Percentiles rank a stretch among this genome's conserved stretches.
phyloP scores from a whole-genome alignment of 768 basidiomycete genomes.

The Hirschioporus abietinus region DNA sequence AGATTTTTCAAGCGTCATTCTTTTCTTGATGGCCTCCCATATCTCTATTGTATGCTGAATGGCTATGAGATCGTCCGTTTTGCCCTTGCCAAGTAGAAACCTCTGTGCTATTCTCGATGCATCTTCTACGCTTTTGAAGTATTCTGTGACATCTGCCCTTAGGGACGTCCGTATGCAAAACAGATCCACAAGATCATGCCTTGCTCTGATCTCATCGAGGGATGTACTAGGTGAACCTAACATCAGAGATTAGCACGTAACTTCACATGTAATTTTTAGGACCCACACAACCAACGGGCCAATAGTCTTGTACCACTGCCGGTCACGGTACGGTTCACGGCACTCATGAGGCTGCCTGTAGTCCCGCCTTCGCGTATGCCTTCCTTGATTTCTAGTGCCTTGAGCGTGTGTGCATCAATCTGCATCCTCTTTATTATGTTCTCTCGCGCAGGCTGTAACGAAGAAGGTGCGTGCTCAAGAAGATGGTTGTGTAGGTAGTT shows the following conservation, averaged over 20 bases:
- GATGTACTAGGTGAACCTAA: conserved; percentile 85
- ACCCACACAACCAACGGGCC: conserved; percentile 71
- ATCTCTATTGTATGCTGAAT: conserved; percentile 56
- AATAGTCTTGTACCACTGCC: conserved; percentile 73
- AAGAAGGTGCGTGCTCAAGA: conserved; percentile 70
- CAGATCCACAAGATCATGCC: conserved; percentile 73
- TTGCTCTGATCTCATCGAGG: conserved; percentile 59
- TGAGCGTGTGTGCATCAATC: conserved; percentile 84
- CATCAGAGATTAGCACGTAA: conserved; percentile 13
- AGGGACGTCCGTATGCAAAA: conserved; percentile 59
- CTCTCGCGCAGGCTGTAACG: conserved; percentile 56
- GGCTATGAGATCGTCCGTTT: conserved; percentile 56
- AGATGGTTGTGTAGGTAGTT: conserved; percentile 61
- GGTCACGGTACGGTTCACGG: conserved; percentile 73
- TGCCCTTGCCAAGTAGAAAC: conserved; percentile 65
- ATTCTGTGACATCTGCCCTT: conserved; percentile 53
- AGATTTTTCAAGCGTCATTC: conserved; percentile 50
- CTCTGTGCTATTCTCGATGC: conserved; percentile 71
- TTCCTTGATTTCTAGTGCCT: conserved; percentile 83
- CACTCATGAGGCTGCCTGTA: conserved; percentile 69
- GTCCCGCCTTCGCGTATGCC: conserved; percentile 64
- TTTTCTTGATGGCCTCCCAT: conserved; percentile 50
- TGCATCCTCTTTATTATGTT: conserved; percentile 61
- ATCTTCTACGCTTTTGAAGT: conserved; percentile 60
- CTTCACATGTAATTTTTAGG: conserved; percentile 4